These are phyloP conservation scores for Rhynchospora breviuscula DNA, from an alignment of 176 grass and related monocot species.

Conservation along the genomic window DNA sequence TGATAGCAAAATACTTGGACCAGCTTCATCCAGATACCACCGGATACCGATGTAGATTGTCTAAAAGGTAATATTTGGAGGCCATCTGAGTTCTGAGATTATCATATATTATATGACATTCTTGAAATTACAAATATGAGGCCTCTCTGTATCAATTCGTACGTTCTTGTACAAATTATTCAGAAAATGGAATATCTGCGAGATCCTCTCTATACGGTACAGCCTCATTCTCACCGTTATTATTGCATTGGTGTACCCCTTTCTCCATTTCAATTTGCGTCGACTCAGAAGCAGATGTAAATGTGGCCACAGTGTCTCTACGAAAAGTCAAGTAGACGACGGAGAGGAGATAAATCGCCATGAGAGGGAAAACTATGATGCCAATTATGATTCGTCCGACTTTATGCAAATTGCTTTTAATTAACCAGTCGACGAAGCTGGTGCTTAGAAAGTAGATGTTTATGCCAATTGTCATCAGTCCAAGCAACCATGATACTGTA, in stretches of 20 bases:
- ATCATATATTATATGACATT: no score
- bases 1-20: no score
- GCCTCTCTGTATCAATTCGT: no score
- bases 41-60: no score
- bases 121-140: no score
- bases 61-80: no score
- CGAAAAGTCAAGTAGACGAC: constrained; percentile 60
- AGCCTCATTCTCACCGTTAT: not conserved
- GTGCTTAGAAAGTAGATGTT: constrained; percentile 85
- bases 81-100: no score
- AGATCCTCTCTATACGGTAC: constrained; percentile 64
- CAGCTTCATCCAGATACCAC: no score
- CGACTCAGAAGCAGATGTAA: constrained; percentile 21
- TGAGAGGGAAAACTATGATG: constrained; percentile 49
- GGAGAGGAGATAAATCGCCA: constrained; percentile 47
- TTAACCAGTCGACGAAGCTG: constrained; percentile 47
- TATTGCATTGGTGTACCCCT: constrained; percentile 2
- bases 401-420: constrained; percentile 50
- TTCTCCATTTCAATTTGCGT: constrained; percentile 38
- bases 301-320: constrained; percentile 54
- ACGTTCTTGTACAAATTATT: constrained; percentile 17
- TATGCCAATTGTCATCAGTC: constrained; percentile 47
- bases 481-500: constrained; percentile 54
- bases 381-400: constrained; percentile 36
- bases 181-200: constrained; percentile 55